These are phyloP conservation scores for Apiospora koreana DNA, from an alignment of 2,329 filamentous ascomycete genomes.

Conservation along the genomic window DNA sequence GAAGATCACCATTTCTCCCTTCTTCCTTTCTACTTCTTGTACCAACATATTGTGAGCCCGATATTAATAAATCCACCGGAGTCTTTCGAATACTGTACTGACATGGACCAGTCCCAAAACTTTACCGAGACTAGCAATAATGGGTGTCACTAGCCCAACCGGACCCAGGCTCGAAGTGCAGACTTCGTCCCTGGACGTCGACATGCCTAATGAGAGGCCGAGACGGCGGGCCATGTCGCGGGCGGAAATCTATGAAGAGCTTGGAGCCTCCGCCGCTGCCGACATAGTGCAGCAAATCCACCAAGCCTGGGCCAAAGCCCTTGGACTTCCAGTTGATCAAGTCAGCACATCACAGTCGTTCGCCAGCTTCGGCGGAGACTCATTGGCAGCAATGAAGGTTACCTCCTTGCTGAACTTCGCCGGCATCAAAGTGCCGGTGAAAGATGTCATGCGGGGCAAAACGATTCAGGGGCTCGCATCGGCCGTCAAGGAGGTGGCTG, in stretches of 20 bases:
- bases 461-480: conserved; percentile 11
- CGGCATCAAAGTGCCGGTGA: conserved; percentile 2
- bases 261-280: neutral
- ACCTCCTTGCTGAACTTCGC: neutral
- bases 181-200: neutral
- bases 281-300: conserved; percentile 9
- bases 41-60: neutral
- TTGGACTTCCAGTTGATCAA: neutral
- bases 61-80: neutral
- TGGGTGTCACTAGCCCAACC: neutral
- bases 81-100: neutral
- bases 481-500: neutral
- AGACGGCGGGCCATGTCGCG: neutral
- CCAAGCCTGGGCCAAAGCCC: conserved; percentile 11
- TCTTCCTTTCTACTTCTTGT: too few species aligned
- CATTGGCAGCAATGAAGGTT: conserved; percentile 15
- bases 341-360: conserved; percentile 12
- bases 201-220: neutral
- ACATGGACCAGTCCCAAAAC: neutral
- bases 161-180: neutral
- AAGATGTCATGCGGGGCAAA: conserved; percentile 12
- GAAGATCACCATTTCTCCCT: neutral
- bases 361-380: conserved; percentile 15
- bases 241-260: neutral
- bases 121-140: neutral